Percentiles rank a stretch among this genome's conserved stretches.
These are phyloP conservation scores for Bidens hawaiensis DNA, from an alignment of 140 eudicot genomes.

Conservation along the genomic window DNA sequence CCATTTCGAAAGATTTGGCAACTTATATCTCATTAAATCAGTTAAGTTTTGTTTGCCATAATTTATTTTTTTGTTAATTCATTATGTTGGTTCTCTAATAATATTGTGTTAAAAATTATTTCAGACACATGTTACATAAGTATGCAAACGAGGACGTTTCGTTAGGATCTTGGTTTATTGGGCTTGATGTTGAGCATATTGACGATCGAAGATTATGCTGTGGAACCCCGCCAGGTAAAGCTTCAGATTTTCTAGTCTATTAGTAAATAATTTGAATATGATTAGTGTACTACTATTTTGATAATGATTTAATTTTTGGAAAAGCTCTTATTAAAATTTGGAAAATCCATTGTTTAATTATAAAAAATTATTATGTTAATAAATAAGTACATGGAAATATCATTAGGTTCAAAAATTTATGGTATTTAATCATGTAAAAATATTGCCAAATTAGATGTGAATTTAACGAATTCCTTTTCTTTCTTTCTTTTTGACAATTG, in stretches of 20 bases:
- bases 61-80: not conserved
- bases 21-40: slow-evolving; percentile 76
- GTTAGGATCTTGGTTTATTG: slow-evolving; percentile 87
- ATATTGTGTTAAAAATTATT: slow-evolving; percentile 11
- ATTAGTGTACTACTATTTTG: not conserved
- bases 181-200: slow-evolving; percentile 76
- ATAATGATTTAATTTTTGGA: not conserved
- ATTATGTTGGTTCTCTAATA: slow-evolving; percentile 2
- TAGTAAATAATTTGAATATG: too few relatives aligned
- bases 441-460: too few relatives aligned
- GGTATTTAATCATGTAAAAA: not conserved
- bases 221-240: slow-evolving; percentile 86
- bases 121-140: slow-evolving; percentile 80
- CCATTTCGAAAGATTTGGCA: slow-evolving; percentile 82
- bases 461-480: too few relatives aligned
- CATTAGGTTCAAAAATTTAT: too few relatives aligned
- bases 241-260: not conserved
- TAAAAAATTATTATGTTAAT: too few relatives aligned
- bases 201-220: slow-evolving; percentile 83
- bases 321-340: too few relatives aligned
- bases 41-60: slow-evolving; percentile 34
- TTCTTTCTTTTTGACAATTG: too few relatives aligned
- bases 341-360: too few relatives aligned
- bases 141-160: slow-evolving; percentile 93
- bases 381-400: too few relatives aligned